Evolutionary conservation across 225 moss, liverwort and hornwort species (phyloP), one percentile per base, ranked within the genome.

Genomic region (Sphagnum contortum): DNA sequence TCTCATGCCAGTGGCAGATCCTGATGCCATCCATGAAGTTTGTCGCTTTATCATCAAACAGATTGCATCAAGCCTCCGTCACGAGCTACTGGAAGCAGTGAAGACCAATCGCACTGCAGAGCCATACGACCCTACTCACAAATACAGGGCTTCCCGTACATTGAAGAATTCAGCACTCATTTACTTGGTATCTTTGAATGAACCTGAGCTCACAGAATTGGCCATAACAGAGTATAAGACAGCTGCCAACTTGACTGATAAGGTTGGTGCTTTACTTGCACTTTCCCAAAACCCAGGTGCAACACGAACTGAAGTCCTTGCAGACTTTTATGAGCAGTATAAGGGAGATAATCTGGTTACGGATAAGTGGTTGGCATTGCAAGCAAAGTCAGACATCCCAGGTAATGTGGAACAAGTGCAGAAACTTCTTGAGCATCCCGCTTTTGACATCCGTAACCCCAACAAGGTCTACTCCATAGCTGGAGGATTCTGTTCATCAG

Each of bases 391-490:
- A 48, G 92, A 98, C 57, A 78, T 87, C 65, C 77, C 87, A 44
- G 85, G 85, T 44, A 98, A 92, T 70, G 92, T 98, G 29, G 63
- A 87, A 49, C 66, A 87, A 54, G 92, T 98, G 63, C 72, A 79
- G 48, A 61, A 58, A 57, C 70, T 98, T 68, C 68, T 98, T 50
- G 85, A 88, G 49, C 96, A 98, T 66, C 96, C 92, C 70, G 92
- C 96, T 12, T 92, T 98, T 57, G 92, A 92, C 66, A 84, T 98
- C 63, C 81, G 81, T 54, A 98, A 98, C 66, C 96, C 96, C 4
- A 96, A 96, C 71, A 96, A 96, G 90, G 94, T 91, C 50, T 98
- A 98, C 64, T 87, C 96, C 57, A 81, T 92, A 62, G 81, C 92
- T 55, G 92, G 96, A 70, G 96, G 90, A 5, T 92, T 98, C 68